These are phyloP conservation scores for Linnemannia exigua DNA, from an alignment of 192 early-diverging fungal species.

Conservation along the genomic window DNA sequence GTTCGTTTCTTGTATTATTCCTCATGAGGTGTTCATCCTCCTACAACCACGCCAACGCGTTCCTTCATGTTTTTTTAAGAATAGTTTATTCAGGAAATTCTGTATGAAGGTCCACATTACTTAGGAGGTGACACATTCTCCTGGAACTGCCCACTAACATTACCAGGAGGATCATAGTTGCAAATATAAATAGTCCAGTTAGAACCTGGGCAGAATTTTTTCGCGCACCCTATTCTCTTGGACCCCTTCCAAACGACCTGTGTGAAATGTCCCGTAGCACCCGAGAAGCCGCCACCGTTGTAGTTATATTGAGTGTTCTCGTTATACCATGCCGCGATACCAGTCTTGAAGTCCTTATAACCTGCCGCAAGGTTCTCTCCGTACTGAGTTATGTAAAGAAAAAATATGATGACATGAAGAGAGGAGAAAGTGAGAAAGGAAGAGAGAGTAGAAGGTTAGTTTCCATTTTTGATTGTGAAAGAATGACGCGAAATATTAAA, in stretches of 20 bases:
- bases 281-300: slow-evolving; percentile 44
- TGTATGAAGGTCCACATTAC: not conserved
- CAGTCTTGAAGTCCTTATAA: slow-evolving; percentile 35
- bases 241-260: slow-evolving; percentile 48
- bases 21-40: too few species aligned
- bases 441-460: not conserved
- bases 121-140: slow-evolving; percentile 46
- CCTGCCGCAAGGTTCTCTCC: slow-evolving; percentile 62
- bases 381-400: slow-evolving; percentile 17
- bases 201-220: slow-evolving; percentile 27
- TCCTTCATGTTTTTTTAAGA: too few species aligned
- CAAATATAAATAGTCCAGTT: slow-evolving; percentile 53
- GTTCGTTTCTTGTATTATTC: too few species aligned
- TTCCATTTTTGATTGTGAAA: too few species aligned
- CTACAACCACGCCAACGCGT: too few species aligned
- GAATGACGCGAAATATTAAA: too few species aligned
- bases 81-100: too few species aligned
- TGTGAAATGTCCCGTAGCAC: slow-evolving; percentile 60
- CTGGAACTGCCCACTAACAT: slow-evolving; percentile 21
- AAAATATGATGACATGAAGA: not conserved
- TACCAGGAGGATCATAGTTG: slow-evolving; percentile 55
- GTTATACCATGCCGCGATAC: slow-evolving; percentile 56
- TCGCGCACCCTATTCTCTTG: slow-evolving; percentile 29
- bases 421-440: not conserved
- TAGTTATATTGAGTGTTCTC: slow-evolving; percentile 54